phyloP scores from a whole-genome alignment of 2,329 filamentous ascomycete genomes.

The Endothia cerciana region DNA sequence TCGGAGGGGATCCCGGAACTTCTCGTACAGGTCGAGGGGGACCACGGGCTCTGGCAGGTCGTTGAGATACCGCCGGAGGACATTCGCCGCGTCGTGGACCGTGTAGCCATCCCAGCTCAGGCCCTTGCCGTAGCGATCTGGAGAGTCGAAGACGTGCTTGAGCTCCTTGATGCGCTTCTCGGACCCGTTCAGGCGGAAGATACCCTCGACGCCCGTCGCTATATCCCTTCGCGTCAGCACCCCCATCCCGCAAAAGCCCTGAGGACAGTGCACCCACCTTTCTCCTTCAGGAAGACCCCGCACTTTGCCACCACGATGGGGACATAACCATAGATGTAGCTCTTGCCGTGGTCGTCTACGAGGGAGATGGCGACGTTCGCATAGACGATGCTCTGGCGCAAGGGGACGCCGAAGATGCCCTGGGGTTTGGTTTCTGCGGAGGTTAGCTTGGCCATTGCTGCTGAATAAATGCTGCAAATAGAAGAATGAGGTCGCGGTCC shows the following conservation, averaged over 20 bases:
- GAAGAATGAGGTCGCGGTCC: not conserved
- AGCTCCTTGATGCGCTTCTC: constrained; percentile 98
- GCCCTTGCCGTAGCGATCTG: constrained; percentile 93
- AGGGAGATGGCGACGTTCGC: constrained; percentile 98
- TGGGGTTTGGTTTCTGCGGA: constrained; percentile 54
- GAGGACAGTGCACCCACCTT: constrained; percentile 64
- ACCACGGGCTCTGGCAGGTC: constrained; percentile 96
- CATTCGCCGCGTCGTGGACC: constrained; percentile 97
- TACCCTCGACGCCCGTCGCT: constrained; percentile 95
- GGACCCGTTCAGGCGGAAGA: constrained; percentile 93
- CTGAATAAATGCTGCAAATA: constrained; percentile 1
- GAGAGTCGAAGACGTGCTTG: constrained; percentile 88
- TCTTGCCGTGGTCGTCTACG: constrained; percentile 87
- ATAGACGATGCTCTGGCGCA: constrained; percentile 94
- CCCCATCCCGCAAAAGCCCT: not conserved
- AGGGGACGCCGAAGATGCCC: constrained; percentile 92
- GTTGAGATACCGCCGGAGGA: constrained; percentile 92
- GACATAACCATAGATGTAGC: constrained; percentile 98
- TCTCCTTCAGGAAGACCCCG: constrained; percentile 95
- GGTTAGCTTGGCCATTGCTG: constrained; percentile 30
- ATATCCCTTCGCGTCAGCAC: constrained; percentile 32
- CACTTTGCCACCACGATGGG: constrained; percentile 98
- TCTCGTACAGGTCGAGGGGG: constrained; percentile 88
- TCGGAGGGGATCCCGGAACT: constrained; percentile 83
- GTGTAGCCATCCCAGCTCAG: constrained; percentile 97